Conservation (phyloP, 768 basidiomycete species). For the Collybiopsis luxurians region DNA sequence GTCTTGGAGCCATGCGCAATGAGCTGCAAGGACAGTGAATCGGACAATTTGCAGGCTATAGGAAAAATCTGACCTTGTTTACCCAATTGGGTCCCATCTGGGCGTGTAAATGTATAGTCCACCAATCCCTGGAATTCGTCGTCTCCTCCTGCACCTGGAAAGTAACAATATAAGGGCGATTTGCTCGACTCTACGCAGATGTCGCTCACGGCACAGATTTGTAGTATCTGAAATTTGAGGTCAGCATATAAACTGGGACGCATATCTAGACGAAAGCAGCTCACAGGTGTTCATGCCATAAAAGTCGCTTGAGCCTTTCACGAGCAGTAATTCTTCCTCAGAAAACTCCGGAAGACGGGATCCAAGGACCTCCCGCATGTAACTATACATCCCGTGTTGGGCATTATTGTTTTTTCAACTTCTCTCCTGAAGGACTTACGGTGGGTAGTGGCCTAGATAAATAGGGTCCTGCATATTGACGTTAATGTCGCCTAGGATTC, state of each 20-base stretch:
- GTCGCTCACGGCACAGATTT: constrained; percentile 50
- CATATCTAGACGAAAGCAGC: too few species aligned
- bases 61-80: constrained; percentile 43
- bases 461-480: constrained; percentile 50
- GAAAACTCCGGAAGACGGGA: constrained; percentile 60
- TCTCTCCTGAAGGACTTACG: not conserved
- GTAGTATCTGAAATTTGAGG: too few species aligned
- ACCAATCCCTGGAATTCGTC: constrained; percentile 64
- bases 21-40: constrained; percentile 33
- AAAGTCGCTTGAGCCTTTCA: constrained; percentile 67
- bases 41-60: not conserved
- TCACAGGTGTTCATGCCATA: constrained; percentile 75
- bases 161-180: not conserved
- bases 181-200: not conserved
- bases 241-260: too few species aligned
- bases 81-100: constrained; percentile 63
- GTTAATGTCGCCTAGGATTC: not conserved
- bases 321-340: constrained; percentile 50
- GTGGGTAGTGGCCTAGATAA: constrained; percentile 70
- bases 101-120: constrained; percentile 58
- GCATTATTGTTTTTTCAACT: too few species aligned
- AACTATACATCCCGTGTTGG: too few species aligned
- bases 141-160: constrained; percentile 52
- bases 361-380: constrained; percentile 54
- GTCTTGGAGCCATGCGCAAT: constrained; percentile 66